phyloP scores from a whole-genome alignment of 805 yeast species.

The Geotrichum ghanense region DNA sequence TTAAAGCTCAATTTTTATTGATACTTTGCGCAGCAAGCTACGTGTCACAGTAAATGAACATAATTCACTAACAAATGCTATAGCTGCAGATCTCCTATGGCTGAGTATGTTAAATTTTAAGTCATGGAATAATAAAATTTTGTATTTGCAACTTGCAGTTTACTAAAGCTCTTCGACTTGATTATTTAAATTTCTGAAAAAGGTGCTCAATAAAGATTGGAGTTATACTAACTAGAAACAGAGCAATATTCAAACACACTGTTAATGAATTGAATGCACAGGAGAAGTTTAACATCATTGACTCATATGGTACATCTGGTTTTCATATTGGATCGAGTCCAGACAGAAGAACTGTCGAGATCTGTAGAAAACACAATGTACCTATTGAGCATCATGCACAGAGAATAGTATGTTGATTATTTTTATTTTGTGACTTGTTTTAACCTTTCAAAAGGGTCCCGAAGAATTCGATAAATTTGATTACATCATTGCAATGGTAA shows the following conservation, averaged over 20 bases:
- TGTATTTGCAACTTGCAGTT: neutral
- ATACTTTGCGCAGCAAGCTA: no score
- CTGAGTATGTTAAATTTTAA: conserved; percentile 39
- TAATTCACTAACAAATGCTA: conserved; percentile 4
- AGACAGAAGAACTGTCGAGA: conserved; percentile 58
- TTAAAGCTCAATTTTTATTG: no score
- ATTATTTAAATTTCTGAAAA: neutral
- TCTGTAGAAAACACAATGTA: conserved; percentile 61
- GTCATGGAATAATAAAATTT: neutral
- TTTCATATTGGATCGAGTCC: conserved; percentile 80
- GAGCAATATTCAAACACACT: conserved; percentile 62
- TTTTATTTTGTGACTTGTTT: conserved; percentile 33
- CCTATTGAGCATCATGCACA: conserved; percentile 70
- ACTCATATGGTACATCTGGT: conserved; percentile 82
- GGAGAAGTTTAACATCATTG: conserved; percentile 43
- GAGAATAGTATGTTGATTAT: conserved; percentile 35
- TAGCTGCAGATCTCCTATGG: conserved; percentile 95
- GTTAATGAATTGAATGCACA: conserved; percentile 41
- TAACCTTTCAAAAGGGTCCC: conserved; percentile 7
- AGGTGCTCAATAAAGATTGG: conserved; percentile 5
- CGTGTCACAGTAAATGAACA: conserved; percentile 2
- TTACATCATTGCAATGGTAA: conserved; percentile 42
- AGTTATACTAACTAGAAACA: no score
- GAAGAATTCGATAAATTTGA: conserved; percentile 38
- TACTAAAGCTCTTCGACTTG: neutral